Evolutionary conservation across 1,284 basidiomycete genomes (phyloP).

Genomic region (Trichosporon sp.): DNA sequence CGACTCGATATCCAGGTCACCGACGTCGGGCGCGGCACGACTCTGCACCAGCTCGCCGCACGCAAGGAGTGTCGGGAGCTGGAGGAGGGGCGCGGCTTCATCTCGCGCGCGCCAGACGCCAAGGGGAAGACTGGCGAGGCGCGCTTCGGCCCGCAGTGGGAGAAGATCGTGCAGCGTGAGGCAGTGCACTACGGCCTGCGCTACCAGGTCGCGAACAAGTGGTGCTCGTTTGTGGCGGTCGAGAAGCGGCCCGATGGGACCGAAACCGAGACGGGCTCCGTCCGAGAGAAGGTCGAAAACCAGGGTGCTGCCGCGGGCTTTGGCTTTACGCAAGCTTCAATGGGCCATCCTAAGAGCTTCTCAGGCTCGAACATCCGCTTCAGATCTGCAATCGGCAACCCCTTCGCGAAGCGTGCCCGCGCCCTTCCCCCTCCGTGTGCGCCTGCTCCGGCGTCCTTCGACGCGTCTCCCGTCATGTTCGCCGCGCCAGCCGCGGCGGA

Average conservation of each 20-base stretch:
- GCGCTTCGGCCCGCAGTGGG: neutral
- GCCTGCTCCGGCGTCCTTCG: too few relatives aligned
- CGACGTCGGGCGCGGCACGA: neutral
- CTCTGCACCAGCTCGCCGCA: constrained; percentile 57
- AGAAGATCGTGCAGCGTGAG: constrained; percentile 38
- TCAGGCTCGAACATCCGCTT: too few relatives aligned
- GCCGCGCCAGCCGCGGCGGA: too few relatives aligned
- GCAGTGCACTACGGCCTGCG: constrained; percentile 49
- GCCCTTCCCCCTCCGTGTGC: too few relatives aligned
- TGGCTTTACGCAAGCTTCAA: too few relatives aligned
- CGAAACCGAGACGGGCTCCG: neutral
- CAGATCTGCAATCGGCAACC: too few relatives aligned
- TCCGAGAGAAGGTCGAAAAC: neutral
- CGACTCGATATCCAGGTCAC: constrained; percentile 50
- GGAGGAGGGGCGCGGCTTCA: constrained; percentile 28
- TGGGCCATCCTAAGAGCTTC: too few relatives aligned
- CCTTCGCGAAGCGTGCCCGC: too few relatives aligned
- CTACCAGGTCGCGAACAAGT: constrained; percentile 56
- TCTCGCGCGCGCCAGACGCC: neutral
- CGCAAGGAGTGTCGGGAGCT: constrained; percentile 54
- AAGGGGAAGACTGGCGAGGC: constrained; percentile 1
- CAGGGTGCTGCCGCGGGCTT: too few relatives aligned
- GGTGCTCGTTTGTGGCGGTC: constrained; percentile 60
- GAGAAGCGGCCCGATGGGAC: constrained; percentile 33
- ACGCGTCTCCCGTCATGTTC: too few relatives aligned